Conservation (phyloP, 169 alveolate genomes). For the Plasmodium inui region DNA sequence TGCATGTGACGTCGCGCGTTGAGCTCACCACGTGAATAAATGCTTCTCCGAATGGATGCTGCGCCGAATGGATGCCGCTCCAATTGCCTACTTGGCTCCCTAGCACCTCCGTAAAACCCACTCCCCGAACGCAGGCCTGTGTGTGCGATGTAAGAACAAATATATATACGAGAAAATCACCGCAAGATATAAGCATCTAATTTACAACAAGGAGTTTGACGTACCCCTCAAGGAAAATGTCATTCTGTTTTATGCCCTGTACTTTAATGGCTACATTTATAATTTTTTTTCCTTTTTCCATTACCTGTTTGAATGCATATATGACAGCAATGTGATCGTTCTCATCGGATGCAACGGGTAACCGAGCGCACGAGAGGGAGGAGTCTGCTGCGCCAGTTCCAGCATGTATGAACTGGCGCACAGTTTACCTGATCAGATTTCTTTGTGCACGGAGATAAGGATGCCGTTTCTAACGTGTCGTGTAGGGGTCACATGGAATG, state of each 20-base stretch:
- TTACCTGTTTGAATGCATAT: slow-evolving; percentile 35
- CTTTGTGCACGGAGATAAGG: not conserved
- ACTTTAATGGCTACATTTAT: slow-evolving; percentile 25
- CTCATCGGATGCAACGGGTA: slow-evolving; percentile 67
- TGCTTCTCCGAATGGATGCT: not conserved
- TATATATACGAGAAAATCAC: slow-evolving; percentile 59
- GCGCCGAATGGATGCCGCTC: not conserved
- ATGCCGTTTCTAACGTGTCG: not conserved
- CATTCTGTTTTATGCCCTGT: slow-evolving; percentile 15
- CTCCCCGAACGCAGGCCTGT: slow-evolving; percentile 23
- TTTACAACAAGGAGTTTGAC: slow-evolving; percentile 19
- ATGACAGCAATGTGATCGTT: slow-evolving; percentile 36
- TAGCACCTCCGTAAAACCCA: not conserved
- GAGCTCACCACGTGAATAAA: not conserved
- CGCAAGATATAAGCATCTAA: slow-evolving; percentile 16
- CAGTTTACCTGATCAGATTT: not conserved
- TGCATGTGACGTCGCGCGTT: not conserved
- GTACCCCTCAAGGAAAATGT: slow-evolving; percentile 44
- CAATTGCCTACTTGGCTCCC: not conserved
- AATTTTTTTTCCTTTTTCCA: slow-evolving; percentile 43
- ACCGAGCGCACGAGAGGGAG: not conserved
- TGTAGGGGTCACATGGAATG: not conserved
- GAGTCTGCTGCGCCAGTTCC: not conserved
- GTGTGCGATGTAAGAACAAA: slow-evolving; percentile 41
- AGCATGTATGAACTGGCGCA: not conserved